Evolutionary conservation across 768 basidiomycete species (phyloP).

Genomic region (Coprinopsis strossmayeri): DNA sequence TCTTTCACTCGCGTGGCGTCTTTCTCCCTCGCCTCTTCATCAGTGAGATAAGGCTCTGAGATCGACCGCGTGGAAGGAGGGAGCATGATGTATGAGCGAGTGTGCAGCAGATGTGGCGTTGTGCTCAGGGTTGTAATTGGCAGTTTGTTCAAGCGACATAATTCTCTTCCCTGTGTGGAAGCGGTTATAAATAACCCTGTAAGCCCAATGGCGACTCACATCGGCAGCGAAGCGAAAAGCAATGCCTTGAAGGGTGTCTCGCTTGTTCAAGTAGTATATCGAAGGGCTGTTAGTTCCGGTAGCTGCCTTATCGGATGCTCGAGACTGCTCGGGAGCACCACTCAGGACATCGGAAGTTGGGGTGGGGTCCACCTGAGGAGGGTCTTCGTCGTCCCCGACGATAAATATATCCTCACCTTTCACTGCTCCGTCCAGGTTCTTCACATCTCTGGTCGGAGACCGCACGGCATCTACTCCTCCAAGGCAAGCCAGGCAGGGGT

Average conservation of each 20-base stretch:
- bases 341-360: not conserved
- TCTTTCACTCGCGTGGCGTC: conserved; percentile 42
- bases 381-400: conserved; percentile 52
- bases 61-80: conserved; percentile 36
- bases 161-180: conserved; percentile 35
- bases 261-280: conserved; percentile 48
- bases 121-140: conserved; percentile 59
- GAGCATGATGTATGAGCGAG: conserved; percentile 49
- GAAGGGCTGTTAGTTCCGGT: conserved; percentile 12
- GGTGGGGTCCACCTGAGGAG: conserved; percentile 10
- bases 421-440: conserved; percentile 36
- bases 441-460: conserved; percentile 14
- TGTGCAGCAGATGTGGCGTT: conserved; percentile 71
- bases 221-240: conserved; percentile 54
- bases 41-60: conserved; percentile 12
- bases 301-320: conserved; percentile 6
- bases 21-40: conserved; percentile 26
- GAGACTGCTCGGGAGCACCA: not conserved
- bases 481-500: conserved; percentile 69
- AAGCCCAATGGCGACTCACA: conserved; percentile 31
- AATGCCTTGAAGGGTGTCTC: conserved; percentile 62
- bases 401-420: conserved; percentile 60
- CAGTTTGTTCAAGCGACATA: conserved; percentile 63
- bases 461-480: conserved; percentile 43
- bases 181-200: not conserved